Evolutionary conservation across 2,329 filamentous ascomycete species (phyloP).

Genomic region (Lasiodiplodia gonubiensis): DNA sequence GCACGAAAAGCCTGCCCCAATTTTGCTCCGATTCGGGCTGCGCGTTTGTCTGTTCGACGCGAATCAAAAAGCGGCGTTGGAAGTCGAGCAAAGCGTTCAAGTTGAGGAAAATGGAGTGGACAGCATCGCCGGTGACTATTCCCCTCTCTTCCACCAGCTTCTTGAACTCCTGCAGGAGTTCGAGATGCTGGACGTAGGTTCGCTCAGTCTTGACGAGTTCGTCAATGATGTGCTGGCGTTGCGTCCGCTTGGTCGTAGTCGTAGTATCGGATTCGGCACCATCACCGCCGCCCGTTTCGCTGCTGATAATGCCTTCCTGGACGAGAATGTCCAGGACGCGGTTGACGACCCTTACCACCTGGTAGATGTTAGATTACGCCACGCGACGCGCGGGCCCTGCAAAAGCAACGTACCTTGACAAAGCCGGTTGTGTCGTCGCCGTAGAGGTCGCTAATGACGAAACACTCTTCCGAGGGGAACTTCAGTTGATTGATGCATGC

Average conservation of each 20-base stretch:
- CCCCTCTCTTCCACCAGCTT: conserved; percentile 87
- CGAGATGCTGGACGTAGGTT: conserved; percentile 96
- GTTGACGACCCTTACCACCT: conserved; percentile 92
- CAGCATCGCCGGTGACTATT: conserved; percentile 83
- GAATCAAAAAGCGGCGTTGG: conserved; percentile 91
- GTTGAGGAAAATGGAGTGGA: conserved; percentile 96
- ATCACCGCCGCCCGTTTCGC: conserved; percentile 48
- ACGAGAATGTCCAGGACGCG: conserved; percentile 87
- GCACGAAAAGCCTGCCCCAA: conserved; percentile 91
- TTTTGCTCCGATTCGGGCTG: conserved; percentile 77
- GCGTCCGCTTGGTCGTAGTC: conserved; percentile 63
- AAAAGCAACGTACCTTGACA: conserved; percentile 70
- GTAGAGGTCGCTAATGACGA: conserved; percentile 89
- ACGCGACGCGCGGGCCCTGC: conserved; percentile 2
- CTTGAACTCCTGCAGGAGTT: conserved; percentile 91
- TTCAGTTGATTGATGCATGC: conserved; percentile 83
- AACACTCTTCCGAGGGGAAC: conserved; percentile 81
- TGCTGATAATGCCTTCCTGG: conserved; percentile 70
- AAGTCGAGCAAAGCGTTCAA: conserved; percentile 94
- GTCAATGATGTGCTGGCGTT: conserved; percentile 86
- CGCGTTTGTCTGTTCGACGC: conserved; percentile 93
- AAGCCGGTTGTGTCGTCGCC: conserved; percentile 96
- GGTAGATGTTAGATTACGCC: conserved; percentile 20
- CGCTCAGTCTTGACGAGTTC: conserved; percentile 94
- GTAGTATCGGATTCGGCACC: conserved; percentile 43